phyloP scores from a whole-genome alignment of 257 asterid species.

The Nicotiana sylvestris region DNA sequence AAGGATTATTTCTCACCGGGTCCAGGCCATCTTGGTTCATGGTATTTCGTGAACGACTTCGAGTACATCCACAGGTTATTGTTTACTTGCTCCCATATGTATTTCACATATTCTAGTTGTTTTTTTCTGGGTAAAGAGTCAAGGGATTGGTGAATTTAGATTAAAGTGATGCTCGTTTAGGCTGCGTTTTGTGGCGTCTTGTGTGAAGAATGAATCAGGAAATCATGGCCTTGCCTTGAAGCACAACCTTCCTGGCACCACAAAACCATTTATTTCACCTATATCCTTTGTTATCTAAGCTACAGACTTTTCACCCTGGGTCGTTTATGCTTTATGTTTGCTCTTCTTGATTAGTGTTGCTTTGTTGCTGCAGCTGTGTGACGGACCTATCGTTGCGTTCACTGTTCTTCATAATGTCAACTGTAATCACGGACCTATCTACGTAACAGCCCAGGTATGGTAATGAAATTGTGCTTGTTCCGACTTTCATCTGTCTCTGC shows the following conservation, averaged over 20 bases:
- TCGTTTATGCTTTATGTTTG: background rate
- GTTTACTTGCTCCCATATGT: background rate
- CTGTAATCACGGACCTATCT: slow-evolving; percentile 94
- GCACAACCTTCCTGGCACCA: background rate
- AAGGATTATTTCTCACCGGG: slow-evolving; percentile 81
- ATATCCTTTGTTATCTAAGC: background rate
- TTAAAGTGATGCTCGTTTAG: background rate
- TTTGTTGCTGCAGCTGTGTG: slow-evolving; percentile 65
- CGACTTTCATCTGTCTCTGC: background rate
- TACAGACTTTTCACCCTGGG: background rate
- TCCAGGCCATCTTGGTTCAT: slow-evolving; percentile 88
- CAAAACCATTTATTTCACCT: background rate
- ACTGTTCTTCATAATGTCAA: slow-evolving; percentile 96
- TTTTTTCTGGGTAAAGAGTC: background rate
- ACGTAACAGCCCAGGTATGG: slow-evolving; percentile 76
- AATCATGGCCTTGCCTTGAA: background rate
- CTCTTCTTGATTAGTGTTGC: background rate
- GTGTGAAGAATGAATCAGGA: background rate
- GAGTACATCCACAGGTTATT: slow-evolving; percentile 88
- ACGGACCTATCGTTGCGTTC: slow-evolving; percentile 89
- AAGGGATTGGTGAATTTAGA: background rate
- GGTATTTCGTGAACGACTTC: slow-evolving; percentile 89
- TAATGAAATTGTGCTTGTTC: slow-evolving; percentile 4
- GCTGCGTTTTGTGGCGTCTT: background rate
- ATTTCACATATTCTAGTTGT: background rate